A percentile compares a stretch with the other conserved stretches of the same genome.
phyloP scores from a whole-genome alignment of 371 early-diverging fungal species.

The Mortierella sp. region DNA sequence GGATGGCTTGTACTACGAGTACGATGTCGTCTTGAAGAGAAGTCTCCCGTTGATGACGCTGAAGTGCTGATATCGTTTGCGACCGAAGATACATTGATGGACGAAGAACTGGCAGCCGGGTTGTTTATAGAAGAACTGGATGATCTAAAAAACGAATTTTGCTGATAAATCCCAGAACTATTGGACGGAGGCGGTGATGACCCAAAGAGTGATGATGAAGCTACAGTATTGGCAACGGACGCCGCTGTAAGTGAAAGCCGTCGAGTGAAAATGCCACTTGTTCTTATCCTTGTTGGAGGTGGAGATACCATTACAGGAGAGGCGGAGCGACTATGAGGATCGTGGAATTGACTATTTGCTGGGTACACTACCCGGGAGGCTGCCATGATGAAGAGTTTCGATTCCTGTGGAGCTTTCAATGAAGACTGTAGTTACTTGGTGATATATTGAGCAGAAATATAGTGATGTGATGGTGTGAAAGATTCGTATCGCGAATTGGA shows the following conservation, averaged over 20 bases:
- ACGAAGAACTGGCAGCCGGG: slow-evolving; percentile 12
- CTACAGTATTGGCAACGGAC: slow-evolving; percentile 46
- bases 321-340: slow-evolving; percentile 19
- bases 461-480: too few relatives aligned
- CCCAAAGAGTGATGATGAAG: slow-evolving; percentile 50
- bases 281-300: slow-evolving; percentile 49
- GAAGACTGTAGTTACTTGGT: neutral
- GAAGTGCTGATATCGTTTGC: slow-evolving; percentile 6
- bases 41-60: slow-evolving; percentile 1
- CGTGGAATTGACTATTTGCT: slow-evolving; percentile 12
- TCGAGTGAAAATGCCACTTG: slow-evolving; percentile 41
- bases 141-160: slow-evolving; percentile 46
- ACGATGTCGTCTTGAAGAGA: slow-evolving; percentile 27
- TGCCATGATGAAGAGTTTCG: slow-evolving; percentile 21
- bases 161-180: slow-evolving; percentile 43
- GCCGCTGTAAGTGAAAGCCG: slow-evolving; percentile 53
- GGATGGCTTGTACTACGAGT: slow-evolving; percentile 48
- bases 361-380: slow-evolving; percentile 45
- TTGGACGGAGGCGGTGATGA: slow-evolving; percentile 41
- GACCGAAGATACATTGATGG: slow-evolving; percentile 20
- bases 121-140: slow-evolving; percentile 33
- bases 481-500: too few relatives aligned
- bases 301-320: slow-evolving; percentile 32
- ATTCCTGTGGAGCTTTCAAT: too few relatives aligned
- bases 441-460: neutral